phyloP scores from a whole-genome alignment of 306 rosid species.

The Pachyrhizus erosus region DNA sequence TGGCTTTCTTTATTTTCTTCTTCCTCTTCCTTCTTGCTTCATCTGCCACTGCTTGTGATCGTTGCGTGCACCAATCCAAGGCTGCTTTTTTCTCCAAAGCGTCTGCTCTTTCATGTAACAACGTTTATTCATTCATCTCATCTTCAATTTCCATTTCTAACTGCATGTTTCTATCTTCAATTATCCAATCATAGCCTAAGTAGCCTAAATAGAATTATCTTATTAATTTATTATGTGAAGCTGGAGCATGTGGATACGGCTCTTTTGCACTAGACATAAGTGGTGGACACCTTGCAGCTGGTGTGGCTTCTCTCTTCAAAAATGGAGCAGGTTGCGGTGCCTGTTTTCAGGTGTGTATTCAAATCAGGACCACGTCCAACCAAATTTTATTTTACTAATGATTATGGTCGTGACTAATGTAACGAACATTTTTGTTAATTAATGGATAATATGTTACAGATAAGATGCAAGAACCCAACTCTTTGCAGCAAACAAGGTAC shows the following conservation, averaged over 20 bases:
- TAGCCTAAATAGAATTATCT: neutral
- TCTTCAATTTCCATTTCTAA: neutral
- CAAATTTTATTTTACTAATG: neutral
- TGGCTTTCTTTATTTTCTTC: slow-evolving; percentile 55
- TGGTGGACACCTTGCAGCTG: slow-evolving; percentile 73
- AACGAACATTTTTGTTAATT: neutral
- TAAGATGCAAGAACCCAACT: slow-evolving; percentile 75
- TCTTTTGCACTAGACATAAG: slow-evolving; percentile 60
- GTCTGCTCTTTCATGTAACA: slow-evolving; percentile 69
- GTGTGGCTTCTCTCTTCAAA: slow-evolving; percentile 66
- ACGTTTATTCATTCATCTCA: neutral
- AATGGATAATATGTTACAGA: slow-evolving; percentile 50
- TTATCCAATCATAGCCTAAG: too few relatives aligned
- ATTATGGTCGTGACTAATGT: neutral
- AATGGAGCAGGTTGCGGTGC: slow-evolving; percentile 92
- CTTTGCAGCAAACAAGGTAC: slow-evolving; percentile 66
- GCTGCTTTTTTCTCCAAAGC: slow-evolving; percentile 63
- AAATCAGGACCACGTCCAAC: neutral
- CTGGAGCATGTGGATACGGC: slow-evolving; percentile 97
- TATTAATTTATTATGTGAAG: slow-evolving; percentile 46
- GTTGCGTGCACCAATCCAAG: slow-evolving; percentile 67
- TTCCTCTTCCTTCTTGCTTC: slow-evolving; percentile 56
- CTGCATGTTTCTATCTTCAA: too few relatives aligned
- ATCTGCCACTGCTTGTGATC: slow-evolving; percentile 74
- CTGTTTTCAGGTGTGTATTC: slow-evolving; percentile 70